Conservation (phyloP, 306 rosid species). For the Mucuna pruriens region DNA sequence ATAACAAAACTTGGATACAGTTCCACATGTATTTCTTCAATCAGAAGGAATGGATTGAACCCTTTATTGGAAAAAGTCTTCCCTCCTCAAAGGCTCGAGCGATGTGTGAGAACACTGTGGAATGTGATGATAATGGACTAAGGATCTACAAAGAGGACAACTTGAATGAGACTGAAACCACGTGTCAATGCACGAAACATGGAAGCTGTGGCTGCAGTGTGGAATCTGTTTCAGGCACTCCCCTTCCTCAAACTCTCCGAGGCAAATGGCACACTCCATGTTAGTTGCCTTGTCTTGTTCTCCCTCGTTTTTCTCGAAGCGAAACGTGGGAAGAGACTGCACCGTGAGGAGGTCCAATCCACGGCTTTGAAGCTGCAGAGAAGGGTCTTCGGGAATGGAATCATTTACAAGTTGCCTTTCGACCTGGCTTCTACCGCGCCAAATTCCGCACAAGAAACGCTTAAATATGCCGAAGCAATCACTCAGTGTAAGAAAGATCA, state of each 20-base stretch:
- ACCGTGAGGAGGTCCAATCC: conserved; percentile 44
- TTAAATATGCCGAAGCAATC: conserved; percentile 16
- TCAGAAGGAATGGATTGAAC: conserved; percentile 28
- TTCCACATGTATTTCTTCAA: too few species aligned
- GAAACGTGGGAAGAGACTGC: conserved; percentile 42
- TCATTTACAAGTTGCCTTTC: conserved; percentile 30
- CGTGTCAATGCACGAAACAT: conserved; percentile 54
- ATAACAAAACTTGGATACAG: too few species aligned
- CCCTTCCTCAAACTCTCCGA: conserved; percentile 68
- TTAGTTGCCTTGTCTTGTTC: conserved; percentile 12
- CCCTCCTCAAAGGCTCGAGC: conserved; percentile 20
- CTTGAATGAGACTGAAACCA: conserved; percentile 61
- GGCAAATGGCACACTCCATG: conserved; percentile 59
- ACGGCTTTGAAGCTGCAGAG: conserved; percentile 43
- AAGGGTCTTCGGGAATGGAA: conserved; percentile 27
- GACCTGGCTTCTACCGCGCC: conserved; percentile 22
- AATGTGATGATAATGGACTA: conserved; percentile 14
- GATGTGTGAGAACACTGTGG: not conserved
- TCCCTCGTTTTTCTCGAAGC: conserved; percentile 49
- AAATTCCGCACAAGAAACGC: not conserved
- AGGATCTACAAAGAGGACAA: conserved; percentile 68
- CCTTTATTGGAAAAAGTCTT: conserved; percentile 30
- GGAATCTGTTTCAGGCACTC: conserved; percentile 61
- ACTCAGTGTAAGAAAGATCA: conserved; percentile 27
- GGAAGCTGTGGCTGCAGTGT: conserved; percentile 57